Evolutionary conservation across 352 stramenopile genomes (phyloP), one percentile per base, ranked within the genome.

Genomic region (Peronospora destructor): DNA sequence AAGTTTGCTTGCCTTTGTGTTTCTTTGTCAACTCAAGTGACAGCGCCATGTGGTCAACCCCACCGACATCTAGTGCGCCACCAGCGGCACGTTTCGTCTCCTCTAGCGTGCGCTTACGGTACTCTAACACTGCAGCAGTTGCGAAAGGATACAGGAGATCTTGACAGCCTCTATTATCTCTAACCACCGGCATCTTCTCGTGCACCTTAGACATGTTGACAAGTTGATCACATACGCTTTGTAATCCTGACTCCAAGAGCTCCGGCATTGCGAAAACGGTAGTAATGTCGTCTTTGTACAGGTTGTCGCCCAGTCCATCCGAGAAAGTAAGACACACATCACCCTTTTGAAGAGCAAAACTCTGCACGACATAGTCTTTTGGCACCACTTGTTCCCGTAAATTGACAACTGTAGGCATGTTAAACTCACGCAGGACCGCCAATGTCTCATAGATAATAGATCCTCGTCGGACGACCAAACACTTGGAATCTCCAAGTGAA

Each of bases 401-500:
- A 53, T 83, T 87, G 14, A 91, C 78, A 28, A 88, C 75, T 14
- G 70, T 84, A 12, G 81, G 81, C 30, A 89, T 71, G 45, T 91
- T 91, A 41, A 91, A 91, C 39, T 91, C 77, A 0, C 78, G 66
- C 28, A 91, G 41, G 16, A 85, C 76, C 1, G 76, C 70, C 7
- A 77, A 43, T 16, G 76, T 84, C 52, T 91, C 77, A 45, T 83
- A 89, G 0, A 85, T 71, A 7, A 91, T 50, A 0, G 40, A 46
- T 13, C 68, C 64, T 1, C 66, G 40, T 28, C 81, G 56, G 2
- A 91, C 64, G 13, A 91, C 63, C 16, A 89, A 10, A 36, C 62
- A 76, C 59, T 91, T 91, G 58, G 68, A 87, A 57, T 91, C 81
- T 21, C 81, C 81, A 3, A 91, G 66, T n/a, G 76, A 72, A 30